Percentiles rank a stretch among this genome's conserved stretches.
Evolutionary conservation across 192 early-diverging fungal genomes (phyloP).

Genomic region (Paraglomus brasilianum): DNA sequence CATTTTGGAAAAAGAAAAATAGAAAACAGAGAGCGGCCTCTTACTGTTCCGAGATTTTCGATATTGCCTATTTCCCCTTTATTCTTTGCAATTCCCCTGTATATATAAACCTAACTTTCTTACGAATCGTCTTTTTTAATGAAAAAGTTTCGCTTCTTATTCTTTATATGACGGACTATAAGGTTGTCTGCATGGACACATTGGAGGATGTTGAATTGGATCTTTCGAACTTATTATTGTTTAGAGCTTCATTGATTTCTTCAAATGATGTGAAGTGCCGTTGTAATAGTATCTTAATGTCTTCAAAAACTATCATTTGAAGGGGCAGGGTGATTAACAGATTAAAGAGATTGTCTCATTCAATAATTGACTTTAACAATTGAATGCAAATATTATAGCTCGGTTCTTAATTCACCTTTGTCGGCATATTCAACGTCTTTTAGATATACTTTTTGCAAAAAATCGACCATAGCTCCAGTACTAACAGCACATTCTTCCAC

Average conservation of each 20-base stretch:
- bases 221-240: constrained; percentile 34
- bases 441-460: constrained; percentile 60
- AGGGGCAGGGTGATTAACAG: neutral
- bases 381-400: neutral
- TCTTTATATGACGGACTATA: too few relatives aligned
- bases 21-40: too few relatives aligned
- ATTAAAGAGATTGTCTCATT: constrained; percentile 1
- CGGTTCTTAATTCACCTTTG: constrained; percentile 34
- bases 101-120: too few relatives aligned
- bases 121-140: too few relatives aligned
- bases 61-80: too few relatives aligned
- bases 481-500: constrained; percentile 63
- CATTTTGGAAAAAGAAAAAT: too few relatives aligned
- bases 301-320: constrained; percentile 37
- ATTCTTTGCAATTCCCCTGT: too few relatives aligned
- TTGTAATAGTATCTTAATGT: constrained; percentile 41
- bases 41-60: too few relatives aligned
- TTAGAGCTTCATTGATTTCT: constrained; percentile 44
- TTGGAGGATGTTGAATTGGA: constrained; percentile 25
- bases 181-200: neutral
- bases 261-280: constrained; percentile 43
- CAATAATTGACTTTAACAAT: neutral
- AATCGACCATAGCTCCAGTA: constrained; percentile 68
- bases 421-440: constrained; percentile 43
- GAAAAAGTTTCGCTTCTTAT: too few relatives aligned